Evolutionary conservation across 495 filamentous ascomycete species (phyloP), one percentile per base, ranked within the genome.

Genomic region (Astrothelium subdiscretum): DNA sequence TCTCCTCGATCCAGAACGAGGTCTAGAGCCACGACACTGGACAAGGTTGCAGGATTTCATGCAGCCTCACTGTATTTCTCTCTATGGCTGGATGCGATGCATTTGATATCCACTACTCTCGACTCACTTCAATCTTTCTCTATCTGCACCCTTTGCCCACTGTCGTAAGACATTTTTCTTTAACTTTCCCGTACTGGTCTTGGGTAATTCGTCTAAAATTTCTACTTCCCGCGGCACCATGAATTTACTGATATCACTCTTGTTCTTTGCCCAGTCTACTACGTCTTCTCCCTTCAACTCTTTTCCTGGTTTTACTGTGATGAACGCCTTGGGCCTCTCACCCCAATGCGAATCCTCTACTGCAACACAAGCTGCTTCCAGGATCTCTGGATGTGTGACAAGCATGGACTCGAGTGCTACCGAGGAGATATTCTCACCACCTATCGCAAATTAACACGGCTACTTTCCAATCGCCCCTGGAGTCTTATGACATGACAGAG

Each of bases 171-270:
- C 84, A 72, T 97, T 97, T 81, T 98, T 98, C 81, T 89, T 86
- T 59, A 98, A 77, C 79, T 98, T 97, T 29, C 94, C 94, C 2
- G 94, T 98, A 69, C 87, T 91, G 29, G 95, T 98, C 82, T 98
- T 97, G 13, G 94, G 94, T 61, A 98, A 77, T 73, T 97, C 91
- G 26, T 75, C 63, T 32, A 98, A 84, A 59, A 98, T 78, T 75
- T 95, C 91, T 0, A 97, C 90, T 78, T 97, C 94, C 57, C 87
- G 80, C 11, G 94, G 94, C 26, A 97, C 85, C 94, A 97, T 97
- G 72, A 97, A 98, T 67, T 84, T 88, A 74, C 88, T 91, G 66
- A 98, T 96, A 27, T 74, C 74, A 67, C 87, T 87, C 63, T 84
- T 78, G 60, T 85, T 76, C 68, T 87, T 89, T 12, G 92, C 92